Base-by-base conservation (phyloP, 805 yeast species). In the Barnettozyma botsteinii region DNA sequence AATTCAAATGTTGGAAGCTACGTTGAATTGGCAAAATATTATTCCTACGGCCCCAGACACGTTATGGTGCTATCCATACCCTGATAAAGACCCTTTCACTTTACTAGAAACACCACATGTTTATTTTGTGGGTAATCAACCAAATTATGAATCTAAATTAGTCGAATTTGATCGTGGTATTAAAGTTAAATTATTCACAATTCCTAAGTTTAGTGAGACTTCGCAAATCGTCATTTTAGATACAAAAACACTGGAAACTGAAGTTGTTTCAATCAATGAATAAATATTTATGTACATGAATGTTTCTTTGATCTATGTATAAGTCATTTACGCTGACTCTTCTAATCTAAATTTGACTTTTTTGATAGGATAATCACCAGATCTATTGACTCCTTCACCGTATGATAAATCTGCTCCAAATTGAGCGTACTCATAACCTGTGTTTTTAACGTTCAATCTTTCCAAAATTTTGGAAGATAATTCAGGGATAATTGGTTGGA, bases 21-120 rank as follows among this genome's bases (percentile, higher is more conserved):
- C 85, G 0, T 55, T 93, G 27, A 63, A 66, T 33, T 89, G 96
- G 95, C 91, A 88, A 53, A 86, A 86, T 54, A 67, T 85, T 19
- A 79, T 85, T 1, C 98, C 98, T 3, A 88, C 97, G 0, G 95
- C 96, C 1, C 98, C 98, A 0, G 98, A 93, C 55, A 93, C 98
- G 0, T 63, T 93, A 31, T 83, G 89, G 72, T 80, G 95, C 49
- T 88, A 86, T 52, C 97, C 98, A 1, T 89, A 71, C 53, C 72
- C 73, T 10, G 75, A 77, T 20, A 52, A 56, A 2, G 98, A 93
- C 59, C 98, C 98, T 4, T 87, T 91, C 59, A 67, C 79, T 2
- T 64, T 93, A n/a, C 42, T 65, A 9, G 85, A 85, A 52, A 76
- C 85, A 14, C 98, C 98, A 1, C 89, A 87, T 56, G 81, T 89